phyloP scores from a whole-genome alignment of 2,329 filamentous ascomycete genomes.

The Colletotrichum orchidophilum region DNA sequence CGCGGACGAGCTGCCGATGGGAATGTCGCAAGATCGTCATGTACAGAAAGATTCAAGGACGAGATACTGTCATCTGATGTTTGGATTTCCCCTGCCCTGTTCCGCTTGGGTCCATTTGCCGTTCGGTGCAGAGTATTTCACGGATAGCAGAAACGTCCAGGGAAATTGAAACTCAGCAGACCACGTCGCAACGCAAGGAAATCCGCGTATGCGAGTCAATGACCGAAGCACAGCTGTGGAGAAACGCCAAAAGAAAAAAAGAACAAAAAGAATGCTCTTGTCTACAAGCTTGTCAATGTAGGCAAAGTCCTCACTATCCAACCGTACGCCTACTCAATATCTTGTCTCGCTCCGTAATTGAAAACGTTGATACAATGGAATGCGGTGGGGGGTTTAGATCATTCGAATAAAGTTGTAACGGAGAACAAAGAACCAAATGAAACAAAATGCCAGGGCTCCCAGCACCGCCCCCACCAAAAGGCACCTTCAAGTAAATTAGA shows the following conservation, averaged over 20 bases:
- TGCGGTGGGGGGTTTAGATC: background rate
- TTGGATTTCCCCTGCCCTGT: background rate
- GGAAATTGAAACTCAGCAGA: too few relatives aligned
- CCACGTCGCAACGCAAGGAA: background rate
- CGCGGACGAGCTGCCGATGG: background rate
- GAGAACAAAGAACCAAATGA: background rate
- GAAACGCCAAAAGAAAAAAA: background rate
- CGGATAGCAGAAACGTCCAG: too few relatives aligned
- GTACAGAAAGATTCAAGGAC: background rate
- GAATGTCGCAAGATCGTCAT: background rate
- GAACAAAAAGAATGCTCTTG: too few relatives aligned
- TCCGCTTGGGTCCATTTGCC: too few relatives aligned
- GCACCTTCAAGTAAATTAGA: background rate
- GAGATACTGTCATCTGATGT: background rate
- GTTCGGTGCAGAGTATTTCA: too few relatives aligned
- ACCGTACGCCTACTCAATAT: background rate
- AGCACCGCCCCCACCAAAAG: background rate
- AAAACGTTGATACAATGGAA: background rate
- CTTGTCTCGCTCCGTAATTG: background rate
- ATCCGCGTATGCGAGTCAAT: background rate
- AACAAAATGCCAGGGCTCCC: too few relatives aligned
- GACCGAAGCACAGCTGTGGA: background rate
- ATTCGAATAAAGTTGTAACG: constrained; percentile 4
- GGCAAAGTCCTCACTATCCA: background rate
- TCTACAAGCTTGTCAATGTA: background rate